Conservation (phyloP, 2,329 filamentous ascomycete genomes). For the Fonsecaea multimorphosa region DNA sequence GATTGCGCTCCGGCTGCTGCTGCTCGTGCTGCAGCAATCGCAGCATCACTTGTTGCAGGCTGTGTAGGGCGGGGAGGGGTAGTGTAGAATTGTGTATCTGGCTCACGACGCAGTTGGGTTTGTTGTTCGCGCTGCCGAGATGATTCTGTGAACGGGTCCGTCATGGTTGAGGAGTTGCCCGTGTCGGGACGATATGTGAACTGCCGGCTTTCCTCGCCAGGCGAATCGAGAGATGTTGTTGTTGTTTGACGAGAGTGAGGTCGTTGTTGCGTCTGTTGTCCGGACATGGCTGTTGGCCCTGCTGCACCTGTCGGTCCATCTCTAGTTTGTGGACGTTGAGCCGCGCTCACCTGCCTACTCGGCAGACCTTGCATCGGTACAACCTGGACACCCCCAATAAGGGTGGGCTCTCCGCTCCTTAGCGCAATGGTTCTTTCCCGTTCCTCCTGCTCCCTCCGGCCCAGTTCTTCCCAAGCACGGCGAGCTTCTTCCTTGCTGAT, state of each 20-base stretch:
- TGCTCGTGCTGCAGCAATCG: conserved; percentile 40
- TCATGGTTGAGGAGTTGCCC: conserved; percentile 61
- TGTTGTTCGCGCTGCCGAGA: conserved; percentile 38
- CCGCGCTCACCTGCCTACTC: conserved; percentile 58
- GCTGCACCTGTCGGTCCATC: conserved; percentile 53
- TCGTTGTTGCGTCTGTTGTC: conserved; percentile 40
- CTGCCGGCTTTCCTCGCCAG: conserved; percentile 50
- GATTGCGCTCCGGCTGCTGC: conserved; percentile 24
- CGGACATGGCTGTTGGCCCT: conserved; percentile 42
- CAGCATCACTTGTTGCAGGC: conserved; percentile 42
- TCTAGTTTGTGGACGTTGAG: conserved; percentile 53
- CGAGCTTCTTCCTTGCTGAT: conserved; percentile 97
- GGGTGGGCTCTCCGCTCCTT: conserved; percentile 82
- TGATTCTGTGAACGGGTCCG: conserved; percentile 66
- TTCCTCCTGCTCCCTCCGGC: conserved; percentile 89
- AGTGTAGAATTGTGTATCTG: conserved; percentile 44
- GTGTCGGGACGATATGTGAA: conserved; percentile 58
- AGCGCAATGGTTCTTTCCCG: conserved; percentile 84
- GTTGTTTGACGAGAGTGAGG: conserved; percentile 37
- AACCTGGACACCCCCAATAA: conserved; percentile 92
- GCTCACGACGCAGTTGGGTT: conserved; percentile 47
- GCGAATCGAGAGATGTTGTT: conserved; percentile 41
- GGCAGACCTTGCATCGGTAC: conserved; percentile 82
- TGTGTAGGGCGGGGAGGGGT: conserved; percentile 42
- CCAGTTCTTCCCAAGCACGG: conserved; percentile 95